Conservation (phyloP, 371 early-diverging fungal species). For the Catenaria anguillulae region DNA sequence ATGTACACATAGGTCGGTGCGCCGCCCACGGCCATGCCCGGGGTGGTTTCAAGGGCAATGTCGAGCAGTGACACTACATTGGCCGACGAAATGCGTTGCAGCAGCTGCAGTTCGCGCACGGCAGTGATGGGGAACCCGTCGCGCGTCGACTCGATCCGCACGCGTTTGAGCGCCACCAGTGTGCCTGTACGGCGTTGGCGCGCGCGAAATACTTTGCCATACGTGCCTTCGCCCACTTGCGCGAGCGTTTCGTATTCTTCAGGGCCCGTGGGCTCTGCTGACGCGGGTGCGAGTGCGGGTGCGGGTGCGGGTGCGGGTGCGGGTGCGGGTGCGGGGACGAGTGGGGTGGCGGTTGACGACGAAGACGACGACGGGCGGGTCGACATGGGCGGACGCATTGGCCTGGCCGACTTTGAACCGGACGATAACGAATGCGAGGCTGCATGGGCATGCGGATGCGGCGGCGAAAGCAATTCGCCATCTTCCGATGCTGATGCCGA, state of each 20-base stretch:
- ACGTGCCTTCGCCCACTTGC: slow-evolving; percentile 9
- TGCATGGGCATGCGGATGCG: too few relatives aligned
- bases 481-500: too few relatives aligned
- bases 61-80: slow-evolving; percentile 76
- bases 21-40: neutral
- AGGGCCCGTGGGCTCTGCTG: neutral
- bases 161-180: slow-evolving; percentile 75
- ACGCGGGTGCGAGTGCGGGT: too few relatives aligned
- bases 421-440: too few relatives aligned
- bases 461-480: too few relatives aligned
- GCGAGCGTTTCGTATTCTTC: slow-evolving; percentile 6
- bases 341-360: too few relatives aligned
- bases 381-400: too few relatives aligned
- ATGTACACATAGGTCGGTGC: slow-evolving; percentile 41
- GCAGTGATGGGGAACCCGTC: slow-evolving; percentile 95
- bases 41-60: slow-evolving; percentile 32
- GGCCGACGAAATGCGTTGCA: slow-evolving; percentile 61
- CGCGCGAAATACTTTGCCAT: slow-evolving; percentile 77
- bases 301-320: too few relatives aligned
- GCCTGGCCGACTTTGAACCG: too few relatives aligned
- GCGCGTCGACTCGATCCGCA: slow-evolving; percentile 78
- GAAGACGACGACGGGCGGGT: too few relatives aligned
- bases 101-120: slow-evolving; percentile 83
- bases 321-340: too few relatives aligned
- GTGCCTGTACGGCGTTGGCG: slow-evolving; percentile 49